phyloP scores from a whole-genome alignment of 768 basidiomycete genomes.

The Chalciporus sphaerocephalus region DNA sequence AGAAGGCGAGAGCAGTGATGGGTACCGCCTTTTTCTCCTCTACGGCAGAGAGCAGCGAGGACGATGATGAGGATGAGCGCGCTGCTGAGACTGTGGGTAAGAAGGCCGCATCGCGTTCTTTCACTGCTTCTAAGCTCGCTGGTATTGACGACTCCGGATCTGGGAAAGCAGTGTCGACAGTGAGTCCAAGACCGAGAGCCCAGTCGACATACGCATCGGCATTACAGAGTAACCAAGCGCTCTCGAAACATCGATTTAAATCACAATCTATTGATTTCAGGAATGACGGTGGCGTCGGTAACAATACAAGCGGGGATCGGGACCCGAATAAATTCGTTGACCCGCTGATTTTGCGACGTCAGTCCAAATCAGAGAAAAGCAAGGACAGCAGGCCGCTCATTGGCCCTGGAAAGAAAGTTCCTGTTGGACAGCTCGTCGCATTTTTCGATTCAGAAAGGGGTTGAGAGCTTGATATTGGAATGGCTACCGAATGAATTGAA shows the following conservation, averaged over 20 bases:
- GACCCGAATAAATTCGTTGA: slow-evolving; percentile 59
- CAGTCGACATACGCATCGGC: slow-evolving; percentile 51
- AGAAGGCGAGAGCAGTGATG: slow-evolving; percentile 23
- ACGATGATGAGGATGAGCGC: slow-evolving; percentile 34
- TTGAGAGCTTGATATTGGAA: slow-evolving; percentile 9
- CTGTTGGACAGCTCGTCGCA: slow-evolving; percentile 75
- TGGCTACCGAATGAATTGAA: neutral
- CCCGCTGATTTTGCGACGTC: slow-evolving; percentile 65
- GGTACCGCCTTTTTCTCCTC: slow-evolving; percentile 44
- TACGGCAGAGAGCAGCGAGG: slow-evolving; percentile 35
- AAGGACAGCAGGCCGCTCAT: slow-evolving; percentile 39
- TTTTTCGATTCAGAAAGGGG: slow-evolving; percentile 58
- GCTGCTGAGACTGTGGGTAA: slow-evolving; percentile 55
- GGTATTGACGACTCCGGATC: slow-evolving; percentile 22
- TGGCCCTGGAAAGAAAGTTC: slow-evolving; percentile 53
- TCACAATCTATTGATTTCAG: slow-evolving; percentile 39
- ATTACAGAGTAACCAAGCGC: slow-evolving; percentile 27
- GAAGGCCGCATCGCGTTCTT: slow-evolving; percentile 29
- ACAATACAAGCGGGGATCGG: slow-evolving; percentile 9
- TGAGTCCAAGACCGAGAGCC: slow-evolving; percentile 41
- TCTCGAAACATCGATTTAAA: slow-evolving; percentile 30
- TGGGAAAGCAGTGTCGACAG: slow-evolving; percentile 3
- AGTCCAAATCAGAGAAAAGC: slow-evolving; percentile 44
- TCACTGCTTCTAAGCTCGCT: slow-evolving; percentile 34
- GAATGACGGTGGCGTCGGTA: slow-evolving; percentile 15